Base-by-base conservation (phyloP, 164 flowering plant species). In the Warburgia ugandensis region DNA sequence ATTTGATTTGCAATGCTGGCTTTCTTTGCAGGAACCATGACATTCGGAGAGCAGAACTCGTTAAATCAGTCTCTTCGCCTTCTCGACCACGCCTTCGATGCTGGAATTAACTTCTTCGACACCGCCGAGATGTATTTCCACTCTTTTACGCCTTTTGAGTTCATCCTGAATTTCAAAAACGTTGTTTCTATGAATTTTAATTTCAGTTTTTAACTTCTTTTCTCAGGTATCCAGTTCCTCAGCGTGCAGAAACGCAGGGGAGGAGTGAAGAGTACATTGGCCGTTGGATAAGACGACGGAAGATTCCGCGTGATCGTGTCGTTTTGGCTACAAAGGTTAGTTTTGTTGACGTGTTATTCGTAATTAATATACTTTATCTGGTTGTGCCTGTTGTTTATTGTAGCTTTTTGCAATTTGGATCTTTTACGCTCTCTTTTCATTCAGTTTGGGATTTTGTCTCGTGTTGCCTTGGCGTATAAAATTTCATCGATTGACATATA, bases 141-240 rank as follows among this genome's bases (percentile, higher is more conserved):
- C 16, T 27, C 7, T 29, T 23, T 6, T 48, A 3, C 6, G 10
- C 27, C 22, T 32, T 31, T 31, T 19, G 1, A 20, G 1, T 22
- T 43, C 27, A 38, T 38, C 5, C 19, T 12, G n/a, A 1, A 6
- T 2, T n/a, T 38, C 19, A n/a, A 12, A 38, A n/a, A 5, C 11
- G 19, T n/a, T 3, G 25, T 20, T 4, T 17, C 11, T 22, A 13
- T 42, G 22, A 1, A 3, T 42, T 21, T 42, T 0, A 47, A 20
- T 40, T n/a, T 5, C 12, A 47, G 9, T 47, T 29, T 22, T 12
- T 17, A n/a, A 23, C 8, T 44, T 10, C 2, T 31, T 41, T 17
- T 6, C 21, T 21, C 51, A 84, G 92, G 92, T 88, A 88, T 68
- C 96, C 94, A 13, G 91, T 88, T 64, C 94, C 91, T 47, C 96